phyloP scores from a whole-genome alignment of 2,329 filamentous ascomycete genomes.

The Seiridium cupressi region DNA sequence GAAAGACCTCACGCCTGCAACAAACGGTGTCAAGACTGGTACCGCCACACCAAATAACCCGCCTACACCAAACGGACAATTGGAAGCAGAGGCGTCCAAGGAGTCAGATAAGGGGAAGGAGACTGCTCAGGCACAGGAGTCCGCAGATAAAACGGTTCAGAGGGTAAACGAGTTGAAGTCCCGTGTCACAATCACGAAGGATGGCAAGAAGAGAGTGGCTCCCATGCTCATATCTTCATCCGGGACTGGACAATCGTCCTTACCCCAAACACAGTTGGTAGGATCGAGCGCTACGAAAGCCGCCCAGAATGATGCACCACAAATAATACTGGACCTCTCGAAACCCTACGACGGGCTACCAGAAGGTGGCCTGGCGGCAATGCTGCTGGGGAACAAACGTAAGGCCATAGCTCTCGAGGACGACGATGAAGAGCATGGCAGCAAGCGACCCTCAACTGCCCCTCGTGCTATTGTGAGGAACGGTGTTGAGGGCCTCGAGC shows the following conservation, averaged over 20 bases:
- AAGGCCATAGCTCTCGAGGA: conserved; percentile 76
- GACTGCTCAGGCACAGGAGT: conserved; percentile 38
- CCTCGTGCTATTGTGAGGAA: conserved; percentile 75
- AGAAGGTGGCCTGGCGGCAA: conserved; percentile 78
- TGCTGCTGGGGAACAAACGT: conserved; percentile 91
- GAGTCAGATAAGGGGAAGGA: conserved; percentile 24
- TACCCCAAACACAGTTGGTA: conserved; percentile 85
- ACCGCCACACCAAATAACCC: conserved; percentile 33
- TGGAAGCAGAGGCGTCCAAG: conserved; percentile 24
- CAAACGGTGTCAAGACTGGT: conserved; percentile 50
- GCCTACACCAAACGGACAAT: conserved; percentile 30
- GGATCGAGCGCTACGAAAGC: conserved; percentile 67
- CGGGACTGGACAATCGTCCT: conserved; percentile 79
- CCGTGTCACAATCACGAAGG: conserved; percentile 90
- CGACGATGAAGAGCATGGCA: conserved; percentile 62
- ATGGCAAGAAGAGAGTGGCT: conserved; percentile 93
- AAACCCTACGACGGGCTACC: conserved; percentile 93
- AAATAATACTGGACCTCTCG: conserved; percentile 83
- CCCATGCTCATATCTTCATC: conserved; percentile 90
- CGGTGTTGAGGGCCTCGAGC: conserved; percentile 73
- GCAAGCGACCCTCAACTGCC: conserved; percentile 59
- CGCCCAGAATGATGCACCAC: conserved; percentile 68
- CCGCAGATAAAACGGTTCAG: conserved; percentile 51
- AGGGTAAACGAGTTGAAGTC: conserved; percentile 71
- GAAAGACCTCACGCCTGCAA: conserved; percentile 45